Conservation (phyloP, 768 basidiomycete species). For the Trametes cinnabarina region DNA sequence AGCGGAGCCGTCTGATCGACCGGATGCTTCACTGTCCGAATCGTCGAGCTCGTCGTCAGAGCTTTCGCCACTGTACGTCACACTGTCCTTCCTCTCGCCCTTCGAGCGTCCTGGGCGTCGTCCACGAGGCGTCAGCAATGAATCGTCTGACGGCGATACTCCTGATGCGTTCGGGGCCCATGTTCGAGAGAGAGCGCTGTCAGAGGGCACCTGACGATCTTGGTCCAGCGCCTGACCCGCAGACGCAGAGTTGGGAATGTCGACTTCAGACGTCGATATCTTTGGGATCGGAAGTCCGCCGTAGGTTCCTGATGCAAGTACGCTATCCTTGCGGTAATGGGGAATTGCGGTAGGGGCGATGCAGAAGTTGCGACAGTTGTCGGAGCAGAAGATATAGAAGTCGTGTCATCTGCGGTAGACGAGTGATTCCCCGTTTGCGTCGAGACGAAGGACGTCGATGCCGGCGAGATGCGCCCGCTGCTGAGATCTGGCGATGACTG, state of each 20-base stretch:
- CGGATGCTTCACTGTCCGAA: conserved; percentile 28
- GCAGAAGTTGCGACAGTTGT: conserved; percentile 23
- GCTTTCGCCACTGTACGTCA: conserved; percentile 17
- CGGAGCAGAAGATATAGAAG: conserved; percentile 24
- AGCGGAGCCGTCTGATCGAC: conserved; percentile 35
- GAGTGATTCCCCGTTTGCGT: background rate
- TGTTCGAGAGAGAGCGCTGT: background rate
- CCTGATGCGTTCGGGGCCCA: conserved; percentile 7
- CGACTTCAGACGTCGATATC: conserved; percentile 52
- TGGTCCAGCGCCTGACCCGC: background rate
- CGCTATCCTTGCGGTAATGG: conserved; percentile 16
- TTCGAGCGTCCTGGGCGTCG: conserved; percentile 19
- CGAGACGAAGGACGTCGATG: conserved; percentile 28
- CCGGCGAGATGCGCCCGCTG: conserved; percentile 22
- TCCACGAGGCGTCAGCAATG: conserved; percentile 31
- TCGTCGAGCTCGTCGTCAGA: conserved; percentile 27
- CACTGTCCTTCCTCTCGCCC: conserved; percentile 1
- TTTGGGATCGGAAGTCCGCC: conserved; percentile 49
- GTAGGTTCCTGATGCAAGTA: conserved; percentile 28
- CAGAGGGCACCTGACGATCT: background rate
- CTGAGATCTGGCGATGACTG: conserved; percentile 18
- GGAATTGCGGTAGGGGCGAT: background rate
- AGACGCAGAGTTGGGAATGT: conserved; percentile 30
- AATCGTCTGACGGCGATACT: conserved; percentile 25
- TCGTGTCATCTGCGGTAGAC: conserved; percentile 15